Base-by-base conservation (phyloP, 768 basidiomycete genomes). In the Suillus paluster region DNA sequence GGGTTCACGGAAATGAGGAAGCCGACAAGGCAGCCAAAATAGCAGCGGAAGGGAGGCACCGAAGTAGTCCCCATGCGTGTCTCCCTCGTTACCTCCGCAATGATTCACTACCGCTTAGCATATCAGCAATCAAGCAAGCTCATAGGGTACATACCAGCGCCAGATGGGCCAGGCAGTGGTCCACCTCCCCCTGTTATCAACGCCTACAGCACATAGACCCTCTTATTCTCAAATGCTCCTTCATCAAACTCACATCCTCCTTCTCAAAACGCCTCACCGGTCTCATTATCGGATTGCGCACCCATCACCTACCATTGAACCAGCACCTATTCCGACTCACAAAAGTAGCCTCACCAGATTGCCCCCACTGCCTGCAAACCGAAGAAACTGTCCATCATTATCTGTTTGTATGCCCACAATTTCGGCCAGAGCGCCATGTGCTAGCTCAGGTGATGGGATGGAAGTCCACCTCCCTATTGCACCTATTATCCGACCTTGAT, bases 381-480 rank as follows among this genome's bases (percentile, higher is more conserved):
- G 36, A 58, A 0, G 78, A 79, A 57, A 75, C 74, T 19, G 63
- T 74, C 0, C 45, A 59, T 4, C 78, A 78, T 60, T 78, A 59
- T 58, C 60, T 78, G 3, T 50, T 72, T 11, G n/a, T 63, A 5
- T 79, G 77, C 71, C 59, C 45, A 48, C 63, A 58, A 12, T 72
- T 72, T 19, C 54, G 21, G 1, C n/a, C 9, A 3, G 34, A 59
- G 25, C 9, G 34, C 5, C 45, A 46, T 12, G 12, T 17, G 0
- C 3, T 59, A 27, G 8, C 10, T 0, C 30, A 17, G 6, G 11
- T 0, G 8, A 4, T 59, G 11, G 42, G 46, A 2, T 4, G 48
- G 5, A 58, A 49, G 12, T 41, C 60, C 10, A 25, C 25, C 19
- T 64, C 61, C 21, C 44, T 64, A 14, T 41, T 55, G 6, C 54